A percentile compares a stretch with the other conserved stretches of the same genome.
These are phyloP conservation scores for Trichoderma afroharzianum DNA, from an alignment of 2,329 filamentous ascomycete species.

Conservation along the genomic window DNA sequence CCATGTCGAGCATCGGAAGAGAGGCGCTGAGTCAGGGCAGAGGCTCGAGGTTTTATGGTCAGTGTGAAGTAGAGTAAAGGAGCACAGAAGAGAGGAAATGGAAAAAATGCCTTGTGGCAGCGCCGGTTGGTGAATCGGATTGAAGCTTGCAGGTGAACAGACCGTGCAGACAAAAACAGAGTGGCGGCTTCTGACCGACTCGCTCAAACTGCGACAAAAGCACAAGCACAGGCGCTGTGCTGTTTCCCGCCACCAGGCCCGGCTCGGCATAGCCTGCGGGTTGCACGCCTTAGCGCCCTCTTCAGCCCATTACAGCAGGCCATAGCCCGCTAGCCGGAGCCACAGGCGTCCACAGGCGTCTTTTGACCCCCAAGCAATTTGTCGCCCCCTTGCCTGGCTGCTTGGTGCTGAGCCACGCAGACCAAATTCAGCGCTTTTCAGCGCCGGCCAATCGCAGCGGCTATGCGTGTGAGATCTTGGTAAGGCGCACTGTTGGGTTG, in stretches of 20 bases:
- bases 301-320: not conserved
- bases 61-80: not conserved
- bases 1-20: not conserved
- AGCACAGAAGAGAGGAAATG: not conserved
- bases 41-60: not conserved
- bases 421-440: not conserved
- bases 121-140: not conserved
- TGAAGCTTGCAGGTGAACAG: not conserved
- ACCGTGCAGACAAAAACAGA: not conserved
- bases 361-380: not conserved
- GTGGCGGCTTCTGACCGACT: slow-evolving; percentile 1
- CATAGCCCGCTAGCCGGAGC: not conserved
- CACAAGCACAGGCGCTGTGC: not conserved
- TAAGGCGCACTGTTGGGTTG: not conserved
- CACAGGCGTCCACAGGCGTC: not conserved
- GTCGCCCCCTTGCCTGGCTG: not conserved
- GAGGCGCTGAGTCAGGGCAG: not conserved
- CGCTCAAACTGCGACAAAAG: not conserved
- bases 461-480: not conserved
- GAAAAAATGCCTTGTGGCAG: slow-evolving; percentile 1
- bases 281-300: not conserved
- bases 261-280: not conserved
- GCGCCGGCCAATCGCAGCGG: not conserved
- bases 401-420: not conserved
- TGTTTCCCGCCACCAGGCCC: slow-evolving; percentile 9